These are phyloP conservation scores for Tolypocladium tropicale DNA, from an alignment of 2,329 filamentous ascomycete species.

Conservation along the genomic window DNA sequence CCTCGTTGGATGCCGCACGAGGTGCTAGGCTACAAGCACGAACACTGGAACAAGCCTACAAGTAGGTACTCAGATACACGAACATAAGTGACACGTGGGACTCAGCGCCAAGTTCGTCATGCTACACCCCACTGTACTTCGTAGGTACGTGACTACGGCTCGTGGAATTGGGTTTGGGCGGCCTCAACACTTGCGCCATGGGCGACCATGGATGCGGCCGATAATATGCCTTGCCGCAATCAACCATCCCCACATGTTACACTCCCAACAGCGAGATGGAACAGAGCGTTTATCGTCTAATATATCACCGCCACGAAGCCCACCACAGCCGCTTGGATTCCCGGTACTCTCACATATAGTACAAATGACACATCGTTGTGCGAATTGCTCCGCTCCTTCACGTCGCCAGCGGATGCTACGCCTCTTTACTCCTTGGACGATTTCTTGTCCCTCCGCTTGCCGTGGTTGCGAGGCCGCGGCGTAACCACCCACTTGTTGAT, in stretches of 20 bases:
- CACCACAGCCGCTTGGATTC: background rate
- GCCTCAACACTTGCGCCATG: background rate
- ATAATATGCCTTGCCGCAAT: background rate
- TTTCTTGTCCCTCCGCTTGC: conserved; percentile 68
- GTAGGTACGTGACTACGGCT: background rate
- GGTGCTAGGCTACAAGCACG: no score
- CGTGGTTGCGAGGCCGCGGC: conserved; percentile 77
- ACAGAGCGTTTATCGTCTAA: background rate
- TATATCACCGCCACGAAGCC: background rate
- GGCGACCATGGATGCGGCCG: background rate
- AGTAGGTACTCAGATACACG: no score
- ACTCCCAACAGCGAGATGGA: background rate
- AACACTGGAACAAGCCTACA: no score
- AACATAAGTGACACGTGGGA: no score
- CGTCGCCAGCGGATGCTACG: background rate
- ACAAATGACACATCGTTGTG: conserved; percentile 20
- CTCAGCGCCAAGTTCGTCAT: background rate
- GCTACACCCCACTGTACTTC: no score
- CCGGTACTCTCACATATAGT: conserved; percentile 19
- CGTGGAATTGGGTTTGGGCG: background rate
- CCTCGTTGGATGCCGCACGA: no score
- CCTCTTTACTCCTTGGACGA: conserved; percentile 15
- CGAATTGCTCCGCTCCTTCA: conserved; percentile 9
- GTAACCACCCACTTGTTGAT: conserved; percentile 86
- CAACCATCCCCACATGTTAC: background rate